Evolutionary conservation across 2,329 filamentous ascomycete species (phyloP), one percentile per base, ranked within the genome.

Genomic region (Fusarium nelsonii): DNA sequence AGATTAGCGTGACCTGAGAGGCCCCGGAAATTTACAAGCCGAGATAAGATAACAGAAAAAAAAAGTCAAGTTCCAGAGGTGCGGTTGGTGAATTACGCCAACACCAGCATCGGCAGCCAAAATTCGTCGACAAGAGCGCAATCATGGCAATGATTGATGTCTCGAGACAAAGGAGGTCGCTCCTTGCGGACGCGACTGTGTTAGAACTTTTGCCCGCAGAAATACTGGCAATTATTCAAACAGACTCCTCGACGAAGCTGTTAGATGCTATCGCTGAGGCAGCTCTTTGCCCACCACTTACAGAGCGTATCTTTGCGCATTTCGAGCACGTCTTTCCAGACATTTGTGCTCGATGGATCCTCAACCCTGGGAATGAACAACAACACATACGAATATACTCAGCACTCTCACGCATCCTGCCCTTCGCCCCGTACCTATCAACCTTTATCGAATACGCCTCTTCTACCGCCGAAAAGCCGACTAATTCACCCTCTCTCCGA

Each of bases 301-400:
- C 93, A 74, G 88, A 93, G 75, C 83, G 84, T 58, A 83, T 97
- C 76, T 94, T 96, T 75, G 83, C 87, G 69, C 86, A 91, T 75
- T 94, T 94, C 78, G 89, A 92, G 77, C 83, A 86, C 65, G 81
- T 94, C 40, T 92, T 96, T 74, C 88, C 93, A 72, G 94, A 97
- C 79, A 84, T 97, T 50, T 93, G 91, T 79, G 91, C 93, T 65
- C 85, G 91, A 82, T 97, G 93, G 93, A 83, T 91, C 44, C 83
- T 84, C 74, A 78, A 82, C 76, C 73, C 81, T 30, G 78, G 79
- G 30, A 79, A 77, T 41, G 75, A 78, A 68, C 56, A 78, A 73
- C 71, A 79, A 79, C 72, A 79, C 78, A 73, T 78, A 73, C 57
- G 80, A 34, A 72, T 91, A 53, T 85, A 95, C 68, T 86, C 90